A percentile compares a stretch with the other conserved stretches of the same genome.
phyloP scores from a whole-genome alignment of 345 rosid genomes.

The Citrus unshiu region DNA sequence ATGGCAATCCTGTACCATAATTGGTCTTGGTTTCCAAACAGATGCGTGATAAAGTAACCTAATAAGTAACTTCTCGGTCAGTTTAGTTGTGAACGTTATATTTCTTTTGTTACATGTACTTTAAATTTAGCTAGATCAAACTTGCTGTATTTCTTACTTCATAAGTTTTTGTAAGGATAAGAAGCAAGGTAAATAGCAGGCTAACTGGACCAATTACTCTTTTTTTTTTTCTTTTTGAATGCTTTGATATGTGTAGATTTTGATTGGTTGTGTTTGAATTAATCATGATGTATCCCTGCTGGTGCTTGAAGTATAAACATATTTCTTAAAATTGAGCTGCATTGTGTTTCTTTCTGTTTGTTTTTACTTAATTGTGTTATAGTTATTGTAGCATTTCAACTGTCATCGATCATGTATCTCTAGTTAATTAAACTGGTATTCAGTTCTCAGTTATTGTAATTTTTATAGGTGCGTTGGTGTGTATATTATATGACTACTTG shows the following conservation, averaged over 20 bases:
- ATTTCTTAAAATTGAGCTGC: neutral
- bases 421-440: constrained; percentile 3
- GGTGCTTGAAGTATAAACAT: neutral
- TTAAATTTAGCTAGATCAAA: constrained; percentile 1
- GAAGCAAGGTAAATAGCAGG: too few species aligned
- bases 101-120: neutral
- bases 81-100: neutral
- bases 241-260: neutral
- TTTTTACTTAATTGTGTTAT: neutral
- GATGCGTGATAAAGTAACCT: neutral
- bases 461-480: constrained; percentile 26
- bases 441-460: neutral
- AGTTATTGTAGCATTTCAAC: neutral
- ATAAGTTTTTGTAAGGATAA: neutral
- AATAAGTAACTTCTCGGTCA: neutral
- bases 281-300: neutral
- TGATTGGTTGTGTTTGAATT: neutral
- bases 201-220: neutral
- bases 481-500: constrained; percentile 30
- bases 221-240: neutral
- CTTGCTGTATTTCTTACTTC: neutral
- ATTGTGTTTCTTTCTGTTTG: neutral
- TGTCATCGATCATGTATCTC: neutral
- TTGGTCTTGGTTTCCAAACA: neutral
- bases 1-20: neutral